These are phyloP conservation scores for Trypanosoma grayi DNA, from an alignment of 208 protist species.

Conservation along the genomic window DNA sequence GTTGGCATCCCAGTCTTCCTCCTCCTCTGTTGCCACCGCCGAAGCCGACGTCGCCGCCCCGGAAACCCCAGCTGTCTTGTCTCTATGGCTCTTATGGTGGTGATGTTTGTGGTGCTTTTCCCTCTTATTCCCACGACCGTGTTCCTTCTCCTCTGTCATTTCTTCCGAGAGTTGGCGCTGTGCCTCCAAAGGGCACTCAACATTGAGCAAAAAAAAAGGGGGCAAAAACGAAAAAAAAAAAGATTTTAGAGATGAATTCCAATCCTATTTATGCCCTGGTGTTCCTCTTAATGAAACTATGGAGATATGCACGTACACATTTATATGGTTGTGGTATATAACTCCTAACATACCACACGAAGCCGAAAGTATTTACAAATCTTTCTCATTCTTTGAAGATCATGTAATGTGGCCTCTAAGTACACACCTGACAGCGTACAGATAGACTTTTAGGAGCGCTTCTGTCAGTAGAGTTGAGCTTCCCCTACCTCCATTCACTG, in stretches of 20 bases:
- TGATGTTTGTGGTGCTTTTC: slow-evolving; percentile 14
- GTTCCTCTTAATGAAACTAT: too few species aligned
- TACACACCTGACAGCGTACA: too few species aligned
- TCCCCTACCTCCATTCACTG: slow-evolving; percentile 12
- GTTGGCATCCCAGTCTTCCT: slow-evolving; percentile 73
- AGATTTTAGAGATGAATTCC: slow-evolving; percentile 9
- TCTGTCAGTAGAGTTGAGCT: too few species aligned
- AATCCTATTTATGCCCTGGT: too few species aligned
- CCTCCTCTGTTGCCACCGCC: slow-evolving; percentile 6
- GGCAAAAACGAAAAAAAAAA: slow-evolving; percentile 18
- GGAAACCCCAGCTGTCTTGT: neutral
- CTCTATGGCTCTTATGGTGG: slow-evolving; percentile 5
- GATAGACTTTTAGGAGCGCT: too few species aligned
- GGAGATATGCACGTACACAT: too few species aligned
- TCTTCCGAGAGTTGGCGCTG: neutral
- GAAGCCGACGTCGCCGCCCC: neutral
- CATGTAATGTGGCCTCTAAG: too few species aligned
- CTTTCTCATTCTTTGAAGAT: too few species aligned
- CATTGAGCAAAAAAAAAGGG: slow-evolving; percentile 10
- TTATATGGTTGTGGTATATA: too few species aligned
- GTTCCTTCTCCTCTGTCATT: slow-evolving; percentile 13
- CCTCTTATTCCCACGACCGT: slow-evolving; percentile 12
- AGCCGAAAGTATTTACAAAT: too few species aligned
- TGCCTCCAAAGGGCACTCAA: neutral
- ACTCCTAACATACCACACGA: too few species aligned